Percentiles rank a stretch among this genome's conserved stretches.
Evolutionary conservation across 2,329 filamentous ascomycete genomes (phyloP).

Genomic region (Elsinoe ampelina): DNA sequence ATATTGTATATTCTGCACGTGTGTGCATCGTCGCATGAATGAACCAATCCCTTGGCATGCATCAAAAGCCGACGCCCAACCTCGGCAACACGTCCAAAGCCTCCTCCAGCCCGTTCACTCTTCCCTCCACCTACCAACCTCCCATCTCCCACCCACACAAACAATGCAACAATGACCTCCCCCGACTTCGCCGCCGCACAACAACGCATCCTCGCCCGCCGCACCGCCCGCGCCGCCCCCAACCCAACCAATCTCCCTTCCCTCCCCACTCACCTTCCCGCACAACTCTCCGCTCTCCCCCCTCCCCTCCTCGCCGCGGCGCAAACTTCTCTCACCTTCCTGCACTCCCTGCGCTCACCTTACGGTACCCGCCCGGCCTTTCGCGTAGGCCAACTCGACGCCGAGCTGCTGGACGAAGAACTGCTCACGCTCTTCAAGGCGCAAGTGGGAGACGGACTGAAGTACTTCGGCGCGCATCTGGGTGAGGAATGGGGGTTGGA

Average conservation of each 20-base stretch:
- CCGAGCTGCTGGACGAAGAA: conserved; percentile 89
- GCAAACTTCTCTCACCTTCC: conserved; percentile 15
- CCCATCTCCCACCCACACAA: background rate
- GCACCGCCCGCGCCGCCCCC: conserved; percentile 36
- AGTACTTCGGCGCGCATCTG: conserved; percentile 71
- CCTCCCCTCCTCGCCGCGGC: conserved; percentile 48
- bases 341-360: conserved; percentile 53
- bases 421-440: conserved; percentile 73
- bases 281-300: conserved; percentile 32
- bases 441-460: conserved; percentile 80
- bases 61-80: conserved; percentile 9
- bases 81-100: background rate
- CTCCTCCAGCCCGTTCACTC: background rate
- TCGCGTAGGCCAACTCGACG: conserved; percentile 90
- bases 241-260: conserved; percentile 30
- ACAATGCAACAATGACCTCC: conserved; percentile 38
- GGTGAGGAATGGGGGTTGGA: conserved; percentile 82
- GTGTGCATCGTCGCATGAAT: background rate
- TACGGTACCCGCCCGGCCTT: conserved; percentile 78
- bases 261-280: conserved; percentile 14
- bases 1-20: background rate
- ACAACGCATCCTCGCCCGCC: conserved; percentile 72
- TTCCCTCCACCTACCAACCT: background rate
- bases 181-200: conserved; percentile 81
- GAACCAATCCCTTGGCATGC: background rate